Evolutionary conservation across 228 moss, liverwort and hornwort genomes (phyloP), one percentile per base, ranked within the genome.

Genomic region (Sphagnum magellanicum): DNA sequence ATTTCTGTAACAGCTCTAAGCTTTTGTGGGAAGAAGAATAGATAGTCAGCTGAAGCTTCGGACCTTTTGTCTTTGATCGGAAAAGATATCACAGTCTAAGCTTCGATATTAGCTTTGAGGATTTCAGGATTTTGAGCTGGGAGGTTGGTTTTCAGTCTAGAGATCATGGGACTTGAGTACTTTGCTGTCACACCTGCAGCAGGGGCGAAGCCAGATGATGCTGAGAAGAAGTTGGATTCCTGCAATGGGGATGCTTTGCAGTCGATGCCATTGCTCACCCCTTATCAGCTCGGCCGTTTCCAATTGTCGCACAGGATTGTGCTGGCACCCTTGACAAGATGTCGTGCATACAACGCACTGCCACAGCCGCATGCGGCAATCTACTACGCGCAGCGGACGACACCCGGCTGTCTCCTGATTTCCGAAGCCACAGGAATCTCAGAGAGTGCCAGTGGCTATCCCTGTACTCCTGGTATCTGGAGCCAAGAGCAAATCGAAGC

Each of bases 291-390:
- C 53, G 74, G 83, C 61, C 50, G 63, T 32, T 47, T 60, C 72
- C 74, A 67, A 63, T 60, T 79, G 50, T 70, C 66, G 74, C 83
- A 83, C 72, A 77, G 83, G 76, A 69, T 91, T 58, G 89, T 86
- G 5, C 12, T 89, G 69, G 89, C 89, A 4, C 91, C 91, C 6
- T 74, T 91, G 47, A 91, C 89, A 4, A 82, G 91, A 59, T 89
- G 91, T 61, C 87, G 92, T n/a, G 86, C 92, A 0, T 86, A 79
- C 74, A 61, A 82, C 53, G 61, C 73, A 0, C 57, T 90, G 50
- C 88, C 90, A 57, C 87, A 93, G 73, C 88, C 84, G 10, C 88
- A 88, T 67, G 88, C 88, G 6, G 32, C 5, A 6, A 52, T 87
- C 12, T 88, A 87, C 67, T 93, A 90, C 77, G 48, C 71, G 61